Percentiles rank a stretch among this genome's conserved stretches.
Evolutionary conservation across 345 rosid species (phyloP).

Genomic region (Gossypioides kirkii): DNA sequence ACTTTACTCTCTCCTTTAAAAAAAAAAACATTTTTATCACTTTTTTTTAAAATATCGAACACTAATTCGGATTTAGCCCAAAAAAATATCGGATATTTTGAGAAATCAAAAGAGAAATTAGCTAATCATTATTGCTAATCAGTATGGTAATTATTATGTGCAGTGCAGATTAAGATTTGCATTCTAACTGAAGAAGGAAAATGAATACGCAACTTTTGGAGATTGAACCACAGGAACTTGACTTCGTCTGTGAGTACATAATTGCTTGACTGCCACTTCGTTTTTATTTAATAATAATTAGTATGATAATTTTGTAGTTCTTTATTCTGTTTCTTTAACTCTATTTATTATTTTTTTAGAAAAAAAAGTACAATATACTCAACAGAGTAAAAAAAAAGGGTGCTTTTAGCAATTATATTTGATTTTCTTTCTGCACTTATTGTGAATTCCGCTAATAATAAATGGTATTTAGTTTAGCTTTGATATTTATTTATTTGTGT

Average conservation of each 20-base stretch:
- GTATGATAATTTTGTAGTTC: neutral
- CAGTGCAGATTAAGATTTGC: constrained; percentile 23
- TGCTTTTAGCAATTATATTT: neutral
- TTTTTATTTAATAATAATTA: neutral
- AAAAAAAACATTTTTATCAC: neutral
- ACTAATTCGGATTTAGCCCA: neutral
- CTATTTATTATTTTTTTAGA: neutral
- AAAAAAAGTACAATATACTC: neutral
- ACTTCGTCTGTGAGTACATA: constrained; percentile 53
- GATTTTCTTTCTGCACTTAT: neutral
- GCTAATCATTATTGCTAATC: neutral
- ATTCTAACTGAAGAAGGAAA: constrained; percentile 20
- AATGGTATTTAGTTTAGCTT: neutral
- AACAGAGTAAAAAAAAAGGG: neutral
- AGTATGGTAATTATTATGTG: constrained; percentile 9
- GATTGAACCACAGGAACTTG: constrained; percentile 72
- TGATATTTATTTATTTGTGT: neutral
- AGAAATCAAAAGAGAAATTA: neutral
- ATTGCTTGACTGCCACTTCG: constrained; percentile 15
- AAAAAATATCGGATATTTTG: neutral
- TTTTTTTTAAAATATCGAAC: constrained; percentile 2
- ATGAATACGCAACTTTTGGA: constrained; percentile 76
- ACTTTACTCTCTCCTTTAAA: neutral
- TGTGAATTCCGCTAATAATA: neutral
- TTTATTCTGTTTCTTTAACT: neutral